Percentiles rank a stretch among this genome's conserved stretches.
Evolutionary conservation across 805 yeast genomes (phyloP).

Genomic region (Jamesozyma spencerorum): DNA sequence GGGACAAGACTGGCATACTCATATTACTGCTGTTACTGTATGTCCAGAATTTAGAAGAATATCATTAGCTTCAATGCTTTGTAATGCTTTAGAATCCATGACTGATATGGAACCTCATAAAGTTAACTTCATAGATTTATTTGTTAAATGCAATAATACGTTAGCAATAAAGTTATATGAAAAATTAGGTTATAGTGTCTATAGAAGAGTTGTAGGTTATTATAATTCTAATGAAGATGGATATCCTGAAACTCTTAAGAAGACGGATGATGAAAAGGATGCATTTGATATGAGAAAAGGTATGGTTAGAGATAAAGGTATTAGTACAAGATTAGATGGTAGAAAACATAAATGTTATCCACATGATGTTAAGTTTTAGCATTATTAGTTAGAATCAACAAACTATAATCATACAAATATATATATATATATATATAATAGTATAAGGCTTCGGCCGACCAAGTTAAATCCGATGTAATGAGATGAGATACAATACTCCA

Average conservation of each 20-base stretch:
- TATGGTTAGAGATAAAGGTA: slow-evolving; percentile 45
- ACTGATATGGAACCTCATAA: slow-evolving; percentile 73
- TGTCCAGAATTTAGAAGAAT: slow-evolving; percentile 73
- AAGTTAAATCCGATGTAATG: too few relatives aligned
- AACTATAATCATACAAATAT: neutral
- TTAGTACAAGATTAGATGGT: slow-evolving; percentile 53
- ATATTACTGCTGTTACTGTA: slow-evolving; percentile 91
- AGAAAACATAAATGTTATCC: slow-evolving; percentile 53
- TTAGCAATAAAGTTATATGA: slow-evolving; percentile 79
- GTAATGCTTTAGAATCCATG: slow-evolving; percentile 60
- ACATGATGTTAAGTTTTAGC: slow-evolving; percentile 54
- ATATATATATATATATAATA: neutral
- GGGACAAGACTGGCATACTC: slow-evolving; percentile 86
- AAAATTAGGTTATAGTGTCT: slow-evolving; percentile 76
- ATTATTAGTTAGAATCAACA: too few relatives aligned
- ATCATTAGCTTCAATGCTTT: slow-evolving; percentile 75
- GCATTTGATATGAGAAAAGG: slow-evolving; percentile 82
- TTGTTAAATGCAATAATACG: slow-evolving; percentile 77
- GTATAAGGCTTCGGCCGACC: too few relatives aligned
- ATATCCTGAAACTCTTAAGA: slow-evolving; percentile 34
- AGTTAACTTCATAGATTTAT: slow-evolving; percentile 80
- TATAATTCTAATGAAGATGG: slow-evolving; percentile 52
- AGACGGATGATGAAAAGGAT: slow-evolving; percentile 58
- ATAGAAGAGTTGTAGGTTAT: slow-evolving; percentile 80
- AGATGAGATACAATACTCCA: too few relatives aligned